Conservation (phyloP, 805 yeast genomes). For the Myxozyma udenii region DNA sequence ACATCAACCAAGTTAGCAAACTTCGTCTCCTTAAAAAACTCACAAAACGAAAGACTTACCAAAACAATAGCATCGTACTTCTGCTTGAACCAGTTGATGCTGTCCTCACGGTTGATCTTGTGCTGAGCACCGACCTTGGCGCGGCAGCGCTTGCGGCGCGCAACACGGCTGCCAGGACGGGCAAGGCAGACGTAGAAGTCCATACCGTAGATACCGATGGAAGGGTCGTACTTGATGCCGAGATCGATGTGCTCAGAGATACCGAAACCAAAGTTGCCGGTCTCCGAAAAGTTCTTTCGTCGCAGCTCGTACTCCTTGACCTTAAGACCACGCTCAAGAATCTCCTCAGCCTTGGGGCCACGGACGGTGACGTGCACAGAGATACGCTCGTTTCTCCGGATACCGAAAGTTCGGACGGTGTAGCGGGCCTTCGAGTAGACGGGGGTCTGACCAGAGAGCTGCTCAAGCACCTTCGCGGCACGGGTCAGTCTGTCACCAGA, state of each 20-base stretch:
- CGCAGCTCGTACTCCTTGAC: conserved; percentile 98
- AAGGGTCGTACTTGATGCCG: conserved; percentile 99
- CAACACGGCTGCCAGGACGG: conserved; percentile 98
- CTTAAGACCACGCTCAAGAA: conserved; percentile 98
- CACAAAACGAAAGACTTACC: conserved; percentile 10
- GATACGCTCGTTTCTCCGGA: conserved; percentile 99
- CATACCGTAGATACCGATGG: conserved; percentile 93
- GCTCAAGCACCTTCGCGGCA: conserved; percentile 99
- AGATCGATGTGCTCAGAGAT: conserved; percentile 98
- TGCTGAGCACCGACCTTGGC: conserved; percentile 87
- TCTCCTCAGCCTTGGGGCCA: conserved; percentile 99
- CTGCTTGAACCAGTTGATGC: conserved; percentile 98
- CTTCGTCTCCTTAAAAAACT: too few species aligned
- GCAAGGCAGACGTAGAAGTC: conserved; percentile 99
- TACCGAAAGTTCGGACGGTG: conserved; percentile 99
- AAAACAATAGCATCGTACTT: conserved; percentile 98
- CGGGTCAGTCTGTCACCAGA: conserved; percentile 99
- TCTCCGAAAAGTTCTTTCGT: conserved; percentile 91
- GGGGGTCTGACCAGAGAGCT: conserved; percentile 99
- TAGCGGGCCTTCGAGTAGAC: conserved; percentile 99
- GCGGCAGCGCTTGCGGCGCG: conserved; percentile 89
- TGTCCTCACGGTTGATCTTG: conserved; percentile 86
- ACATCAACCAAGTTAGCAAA: not conserved
- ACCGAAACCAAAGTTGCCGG: conserved; percentile 99
- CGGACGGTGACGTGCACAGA: conserved; percentile 99